phyloP scores from a whole-genome alignment of 345 rosid genomes.

The Melaleuca quinquenervia region DNA sequence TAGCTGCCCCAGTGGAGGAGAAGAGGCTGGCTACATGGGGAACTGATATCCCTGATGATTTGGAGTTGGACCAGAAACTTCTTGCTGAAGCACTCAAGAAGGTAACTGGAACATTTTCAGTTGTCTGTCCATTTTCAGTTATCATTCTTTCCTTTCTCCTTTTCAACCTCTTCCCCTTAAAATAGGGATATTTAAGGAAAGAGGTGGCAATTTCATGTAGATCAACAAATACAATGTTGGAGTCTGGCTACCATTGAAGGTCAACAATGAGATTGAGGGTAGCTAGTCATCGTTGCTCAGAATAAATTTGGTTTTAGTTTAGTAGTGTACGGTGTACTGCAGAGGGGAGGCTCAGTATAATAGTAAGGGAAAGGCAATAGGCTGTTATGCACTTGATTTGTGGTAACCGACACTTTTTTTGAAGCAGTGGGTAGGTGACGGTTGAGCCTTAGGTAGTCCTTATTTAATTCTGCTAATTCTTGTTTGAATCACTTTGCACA shows the following conservation, averaged over 20 bases:
- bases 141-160: not conserved
- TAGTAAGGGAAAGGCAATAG: not conserved
- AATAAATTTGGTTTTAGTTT: not conserved
- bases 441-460: not conserved
- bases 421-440: not conserved
- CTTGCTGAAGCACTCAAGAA: conserved; percentile 58
- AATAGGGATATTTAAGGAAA: not conserved
- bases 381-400: not conserved
- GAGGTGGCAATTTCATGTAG: not conserved
- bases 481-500: conserved; percentile 2
- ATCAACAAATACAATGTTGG: not conserved
- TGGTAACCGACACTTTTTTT: not conserved
- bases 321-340: not conserved
- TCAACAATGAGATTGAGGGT: not conserved
- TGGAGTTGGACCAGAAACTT: conserved; percentile 50
- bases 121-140: not conserved
- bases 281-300: not conserved
- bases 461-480: not conserved
- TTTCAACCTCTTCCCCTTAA: not conserved
- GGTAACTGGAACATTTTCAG: conserved; percentile 16
- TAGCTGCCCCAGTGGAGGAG: conserved; percentile 35
- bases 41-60: conserved; percentile 55
- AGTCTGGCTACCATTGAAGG: not conserved
- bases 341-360: not conserved
- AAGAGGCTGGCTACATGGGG: conserved; percentile 76